A percentile compares a stretch with the other conserved stretches of the same genome.
phyloP scores from a whole-genome alignment of 768 basidiomycete genomes.

The Russula olivacea region DNA sequence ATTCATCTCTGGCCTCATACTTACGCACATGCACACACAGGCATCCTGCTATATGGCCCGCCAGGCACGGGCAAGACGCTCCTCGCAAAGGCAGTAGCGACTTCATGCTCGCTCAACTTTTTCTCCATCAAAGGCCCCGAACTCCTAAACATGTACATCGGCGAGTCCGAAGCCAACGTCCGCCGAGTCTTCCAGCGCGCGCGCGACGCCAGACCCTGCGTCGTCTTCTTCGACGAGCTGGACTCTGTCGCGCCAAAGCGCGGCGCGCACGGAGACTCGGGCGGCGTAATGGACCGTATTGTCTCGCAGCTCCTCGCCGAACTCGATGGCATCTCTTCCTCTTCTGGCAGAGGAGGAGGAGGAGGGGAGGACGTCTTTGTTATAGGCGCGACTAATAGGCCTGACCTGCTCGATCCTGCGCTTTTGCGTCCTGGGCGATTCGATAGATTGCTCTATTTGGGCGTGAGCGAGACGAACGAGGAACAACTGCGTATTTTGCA shows the following conservation, averaged over 20 bases:
- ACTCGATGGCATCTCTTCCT: slow-evolving; percentile 80
- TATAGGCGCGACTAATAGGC: slow-evolving; percentile 92
- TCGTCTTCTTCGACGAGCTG: slow-evolving; percentile 95
- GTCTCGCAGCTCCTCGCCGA: slow-evolving; percentile 93
- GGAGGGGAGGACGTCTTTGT: slow-evolving; percentile 80
- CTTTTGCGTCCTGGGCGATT: slow-evolving; percentile 87
- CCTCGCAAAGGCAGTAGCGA: slow-evolving; percentile 93
- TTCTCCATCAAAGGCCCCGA: slow-evolving; percentile 98
- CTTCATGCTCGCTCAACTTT: slow-evolving; percentile 91
- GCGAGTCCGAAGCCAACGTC: slow-evolving; percentile 97
- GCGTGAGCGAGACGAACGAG: slow-evolving; percentile 80
- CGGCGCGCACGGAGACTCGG: slow-evolving; percentile 92
- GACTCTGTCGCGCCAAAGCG: slow-evolving; percentile 93
- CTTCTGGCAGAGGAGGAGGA: slow-evolving; percentile 29
- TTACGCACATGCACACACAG: slow-evolving; percentile 33
- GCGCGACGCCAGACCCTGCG: slow-evolving; percentile 86
- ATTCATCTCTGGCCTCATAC: background rate
- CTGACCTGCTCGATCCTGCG: slow-evolving; percentile 87
- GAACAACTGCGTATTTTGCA: slow-evolving; percentile 82
- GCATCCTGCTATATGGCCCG: slow-evolving; percentile 88
- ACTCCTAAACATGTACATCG: slow-evolving; percentile 96
- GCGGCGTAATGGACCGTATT: slow-evolving; percentile 97
- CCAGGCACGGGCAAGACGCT: slow-evolving; percentile 96
- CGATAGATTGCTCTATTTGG: slow-evolving; percentile 94
- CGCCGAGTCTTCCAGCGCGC: slow-evolving; percentile 87